Conservation (phyloP, 2,329 filamentous ascomycete genomes). For the Beauveria sp. region DNA sequence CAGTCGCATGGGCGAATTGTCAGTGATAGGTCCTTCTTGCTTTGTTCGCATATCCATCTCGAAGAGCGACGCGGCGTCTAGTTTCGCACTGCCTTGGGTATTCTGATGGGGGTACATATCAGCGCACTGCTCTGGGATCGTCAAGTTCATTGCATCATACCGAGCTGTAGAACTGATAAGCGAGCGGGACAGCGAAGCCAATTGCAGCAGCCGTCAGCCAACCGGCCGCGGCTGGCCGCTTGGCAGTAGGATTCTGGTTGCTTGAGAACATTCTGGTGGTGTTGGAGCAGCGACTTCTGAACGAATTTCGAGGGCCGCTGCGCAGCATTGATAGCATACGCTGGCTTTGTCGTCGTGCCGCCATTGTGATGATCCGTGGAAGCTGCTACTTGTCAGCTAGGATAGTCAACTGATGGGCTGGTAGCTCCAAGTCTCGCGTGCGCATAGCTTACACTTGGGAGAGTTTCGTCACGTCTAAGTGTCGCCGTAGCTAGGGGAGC, state of each 20-base stretch:
- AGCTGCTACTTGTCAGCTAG: not conserved
- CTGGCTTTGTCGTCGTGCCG: constrained; percentile 23
- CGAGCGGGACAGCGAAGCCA: constrained; percentile 43
- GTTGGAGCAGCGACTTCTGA: constrained; percentile 20
- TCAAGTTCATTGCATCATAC: not conserved
- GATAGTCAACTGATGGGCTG: not conserved
- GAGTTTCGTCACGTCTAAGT: not conserved
- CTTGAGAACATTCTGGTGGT: constrained; percentile 20
- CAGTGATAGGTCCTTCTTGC: constrained; percentile 58
- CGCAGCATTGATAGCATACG: constrained; percentile 23
- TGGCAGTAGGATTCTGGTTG: constrained; percentile 17
- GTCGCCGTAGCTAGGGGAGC: not conserved
- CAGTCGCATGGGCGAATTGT: constrained; percentile 86
- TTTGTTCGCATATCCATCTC: constrained; percentile 78
- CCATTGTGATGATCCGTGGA: constrained; percentile 17
- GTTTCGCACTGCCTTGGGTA: constrained; percentile 32
- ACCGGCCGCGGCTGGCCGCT: constrained; percentile 15
- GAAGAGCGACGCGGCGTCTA: constrained; percentile 66
- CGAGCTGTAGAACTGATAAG: constrained; percentile 44
- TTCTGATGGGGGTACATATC: constrained; percentile 25
- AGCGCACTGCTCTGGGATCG: not conserved
- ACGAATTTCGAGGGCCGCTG: constrained; percentile 19
- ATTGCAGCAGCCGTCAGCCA: constrained; percentile 35
- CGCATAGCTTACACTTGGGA: not conserved
- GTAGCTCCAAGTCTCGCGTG: not conserved